Base-by-base conservation (phyloP, 805 yeast species). In the Nakazawaea ernobii region DNA sequence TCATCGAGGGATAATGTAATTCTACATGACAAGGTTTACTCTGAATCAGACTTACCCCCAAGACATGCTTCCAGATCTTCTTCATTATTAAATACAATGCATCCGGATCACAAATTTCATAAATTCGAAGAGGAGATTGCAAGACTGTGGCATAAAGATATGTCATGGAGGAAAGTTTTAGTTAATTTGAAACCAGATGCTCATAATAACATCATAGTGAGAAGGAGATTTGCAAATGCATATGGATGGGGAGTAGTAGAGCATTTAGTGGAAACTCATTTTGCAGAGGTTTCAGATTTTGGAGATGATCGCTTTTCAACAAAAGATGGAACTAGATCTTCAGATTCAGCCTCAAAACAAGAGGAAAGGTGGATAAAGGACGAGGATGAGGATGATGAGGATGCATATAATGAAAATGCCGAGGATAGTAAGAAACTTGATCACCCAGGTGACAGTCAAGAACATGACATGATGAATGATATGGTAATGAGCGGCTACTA, bases 201-300 rank as follows among this genome's bases (percentile, higher is more conserved):
- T 0, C 99, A 92, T 60, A 92, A 92, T 58, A 92, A 90, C 58
- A 90, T 94, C 28, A 74, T 88, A 27, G 98, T 92, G 1, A 71
- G 99, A 52, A 73, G 99, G 54, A 68, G 87, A 52, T 94, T 87
- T 69, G 84, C 95, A 6, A 92, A 92, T 65, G 94, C 97, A 0
- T 91, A 84, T 65, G 99, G 99, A 1, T 89, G 97, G 94, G 88
- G 86, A 1, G 96, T 89, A 0, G 73, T 92, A n/a, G 84, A 83
- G 39, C 96, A 92, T 62, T 57, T 91, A 54, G 86, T 85, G 1
- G 70, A 76, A 13, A 75, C 78, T 46, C 94, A 86, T 66, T 86
- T 86, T 61, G 55, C 61, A 1, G 44, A 40, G 8, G 39, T 43
- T 27, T 51, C 59, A 4, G 57, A 40, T 36, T 46, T 40, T 1